A percentile compares a stretch with the other conserved stretches of the same genome.
These are phyloP conservation scores for Paspalum notatum DNA, from an alignment of 176 grass and related monocot species.

Conservation along the genomic window DNA sequence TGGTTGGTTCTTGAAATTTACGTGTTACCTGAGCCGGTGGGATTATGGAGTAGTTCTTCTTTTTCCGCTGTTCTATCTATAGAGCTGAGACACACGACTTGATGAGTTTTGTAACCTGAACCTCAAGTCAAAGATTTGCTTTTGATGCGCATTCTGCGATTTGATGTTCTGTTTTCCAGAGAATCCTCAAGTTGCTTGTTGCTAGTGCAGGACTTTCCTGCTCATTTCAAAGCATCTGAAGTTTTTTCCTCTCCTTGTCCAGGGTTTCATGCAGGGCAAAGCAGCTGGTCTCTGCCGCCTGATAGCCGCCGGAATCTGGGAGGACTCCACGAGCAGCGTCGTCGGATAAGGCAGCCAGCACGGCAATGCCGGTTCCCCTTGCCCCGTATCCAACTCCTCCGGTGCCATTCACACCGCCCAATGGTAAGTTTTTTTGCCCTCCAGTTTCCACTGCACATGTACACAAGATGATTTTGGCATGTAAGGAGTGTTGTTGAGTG, in stretches of 20 bases:
- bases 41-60: not conserved
- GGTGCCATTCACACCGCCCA: conserved; percentile 71
- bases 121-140: conserved; percentile 13
- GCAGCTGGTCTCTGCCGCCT: conserved; percentile 5
- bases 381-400: conserved; percentile 79
- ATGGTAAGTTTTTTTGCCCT: conserved; percentile 59
- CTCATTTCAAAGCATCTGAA: conserved; percentile 17
- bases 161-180: not conserved
- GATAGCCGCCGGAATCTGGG: conserved; percentile 7
- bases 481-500: not conserved
- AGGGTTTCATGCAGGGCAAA: conserved; percentile 55
- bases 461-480: conserved; percentile 2
- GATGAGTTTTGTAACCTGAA: not conserved
- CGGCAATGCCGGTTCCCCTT: conserved; percentile 96
- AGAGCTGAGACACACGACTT: not conserved
- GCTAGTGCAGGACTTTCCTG: not conserved
- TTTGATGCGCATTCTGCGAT: conserved; percentile 2
- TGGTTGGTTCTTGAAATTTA: not conserved
- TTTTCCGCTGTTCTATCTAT: not conserved
- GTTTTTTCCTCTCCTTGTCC: conserved; percentile 7
- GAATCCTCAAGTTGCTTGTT: not conserved
- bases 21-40: not conserved
- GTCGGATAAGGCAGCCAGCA: conserved; percentile 50
- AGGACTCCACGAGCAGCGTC: conserved; percentile 9
- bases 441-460: conserved; percentile 16